phyloP scores from a whole-genome alignment of 2,329 filamentous ascomycete species.

The Paraconiothyrium sp. region DNA sequence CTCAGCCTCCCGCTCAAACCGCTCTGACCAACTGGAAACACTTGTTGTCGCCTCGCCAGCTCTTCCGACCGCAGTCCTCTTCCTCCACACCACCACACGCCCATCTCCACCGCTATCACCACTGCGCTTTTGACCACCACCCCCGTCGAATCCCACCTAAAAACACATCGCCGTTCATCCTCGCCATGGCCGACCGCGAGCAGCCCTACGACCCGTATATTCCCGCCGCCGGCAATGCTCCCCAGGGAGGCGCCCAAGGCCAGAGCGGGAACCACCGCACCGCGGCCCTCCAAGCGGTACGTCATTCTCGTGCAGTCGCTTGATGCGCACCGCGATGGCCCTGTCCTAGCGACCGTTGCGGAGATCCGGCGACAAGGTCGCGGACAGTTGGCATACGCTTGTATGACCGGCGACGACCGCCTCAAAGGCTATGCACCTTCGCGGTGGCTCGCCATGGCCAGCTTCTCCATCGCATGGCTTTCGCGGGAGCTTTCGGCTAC shows the following conservation, averaged over 20 bases:
- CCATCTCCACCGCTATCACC: constrained; percentile 30
- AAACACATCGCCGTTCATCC: constrained; percentile 22
- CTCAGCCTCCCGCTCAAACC: constrained; percentile 44
- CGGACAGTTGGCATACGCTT: constrained; percentile 25
- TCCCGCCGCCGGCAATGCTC: constrained; percentile 68
- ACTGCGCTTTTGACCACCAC: constrained; percentile 21
- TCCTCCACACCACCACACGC: constrained; percentile 35
- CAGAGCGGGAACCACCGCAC: constrained; percentile 70
- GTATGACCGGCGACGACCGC: constrained; percentile 16
- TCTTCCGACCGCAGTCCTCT: constrained; percentile 29
- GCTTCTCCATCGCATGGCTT: background rate
- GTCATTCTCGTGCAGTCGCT: constrained; percentile 23
- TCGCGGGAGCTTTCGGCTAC: background rate
- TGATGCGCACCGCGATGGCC: constrained; percentile 3
- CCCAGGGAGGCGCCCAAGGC: constrained; percentile 56
- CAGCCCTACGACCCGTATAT: constrained; percentile 90
- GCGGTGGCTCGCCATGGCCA: background rate
- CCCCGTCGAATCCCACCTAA: constrained; percentile 27
- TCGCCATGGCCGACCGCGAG: constrained; percentile 65
- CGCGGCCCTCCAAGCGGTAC: constrained; percentile 83
- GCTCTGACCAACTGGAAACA: constrained; percentile 33
- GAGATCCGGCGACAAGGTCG: constrained; percentile 15
- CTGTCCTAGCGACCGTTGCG: background rate
- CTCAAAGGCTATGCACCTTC: constrained; percentile 1
- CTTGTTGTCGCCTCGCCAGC: constrained; percentile 19